Conservation (phyloP, 306 rosid species). For the Ceratonia siliqua region DNA sequence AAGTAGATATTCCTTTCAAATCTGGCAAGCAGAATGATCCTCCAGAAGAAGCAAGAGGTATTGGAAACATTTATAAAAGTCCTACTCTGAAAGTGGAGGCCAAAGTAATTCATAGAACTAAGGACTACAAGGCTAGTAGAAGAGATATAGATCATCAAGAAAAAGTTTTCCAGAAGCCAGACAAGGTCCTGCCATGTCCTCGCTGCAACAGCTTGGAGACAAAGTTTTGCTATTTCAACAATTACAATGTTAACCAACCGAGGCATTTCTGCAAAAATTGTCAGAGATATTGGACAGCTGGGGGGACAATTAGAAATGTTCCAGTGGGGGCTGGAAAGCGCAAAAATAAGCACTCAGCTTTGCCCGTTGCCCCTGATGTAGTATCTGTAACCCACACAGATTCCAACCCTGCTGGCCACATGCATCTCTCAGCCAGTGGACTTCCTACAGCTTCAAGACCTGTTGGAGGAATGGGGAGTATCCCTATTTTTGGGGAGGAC, state of each 20-base stretch:
- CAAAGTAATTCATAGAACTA: constrained; percentile 28
- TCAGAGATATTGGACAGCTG: constrained; percentile 78
- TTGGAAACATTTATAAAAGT: constrained; percentile 1
- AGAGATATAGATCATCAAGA: constrained; percentile 41
- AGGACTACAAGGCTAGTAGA: constrained; percentile 31
- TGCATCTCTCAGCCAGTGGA: constrained; percentile 1
- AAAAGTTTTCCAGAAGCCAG: constrained; percentile 53
- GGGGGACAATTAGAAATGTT: constrained; percentile 64
- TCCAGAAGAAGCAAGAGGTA: constrained; percentile 15
- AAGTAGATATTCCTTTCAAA: constrained; percentile 24
- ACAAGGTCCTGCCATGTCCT: constrained; percentile 64
- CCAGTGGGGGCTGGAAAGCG: constrained; percentile 72
- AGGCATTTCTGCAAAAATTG: constrained; percentile 68
- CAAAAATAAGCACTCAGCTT: constrained; percentile 45
- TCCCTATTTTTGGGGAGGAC: constrained; percentile 29
- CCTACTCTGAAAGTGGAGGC: constrained; percentile 20
- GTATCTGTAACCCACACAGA: constrained; percentile 32
- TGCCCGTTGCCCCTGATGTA: constrained; percentile 30
- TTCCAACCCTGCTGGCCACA: constrained; percentile 21
- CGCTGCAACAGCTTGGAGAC: constrained; percentile 65
- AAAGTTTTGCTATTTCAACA: constrained; percentile 71
- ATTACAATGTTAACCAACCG: constrained; percentile 68
- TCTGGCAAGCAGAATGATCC: constrained; percentile 26
- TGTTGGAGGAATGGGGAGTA: constrained; percentile 28
- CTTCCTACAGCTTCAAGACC: constrained; percentile 31